Conservation (phyloP, 1,139 yeast species). For the Saccharomyces hybrid region DNA sequence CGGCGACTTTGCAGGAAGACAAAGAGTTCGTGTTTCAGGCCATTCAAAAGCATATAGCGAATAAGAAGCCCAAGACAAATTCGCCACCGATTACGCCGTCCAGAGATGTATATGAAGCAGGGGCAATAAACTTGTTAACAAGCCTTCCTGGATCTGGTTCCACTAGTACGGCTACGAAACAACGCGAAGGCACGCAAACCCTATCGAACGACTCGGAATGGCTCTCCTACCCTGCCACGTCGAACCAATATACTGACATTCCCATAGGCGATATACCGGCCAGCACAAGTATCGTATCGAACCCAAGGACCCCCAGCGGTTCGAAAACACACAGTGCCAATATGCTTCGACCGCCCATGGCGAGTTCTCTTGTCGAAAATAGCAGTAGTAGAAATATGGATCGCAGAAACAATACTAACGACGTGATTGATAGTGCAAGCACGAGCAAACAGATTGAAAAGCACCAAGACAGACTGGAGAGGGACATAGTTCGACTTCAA, state of each 20-base stretch:
- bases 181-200: neutral
- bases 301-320: neutral
- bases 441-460: neutral
- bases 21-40: slow-evolving; percentile 14
- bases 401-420: neutral
- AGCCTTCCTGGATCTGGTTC: neutral
- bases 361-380: neutral
- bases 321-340: neutral
- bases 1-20: slow-evolving; percentile 16
- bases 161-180: neutral
- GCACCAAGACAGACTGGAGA: neutral
- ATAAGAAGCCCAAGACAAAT: slow-evolving; percentile 8
- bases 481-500: slow-evolving; percentile 12
- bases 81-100: neutral
- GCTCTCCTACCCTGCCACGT: neutral
- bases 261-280: neutral
- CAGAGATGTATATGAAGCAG: neutral
- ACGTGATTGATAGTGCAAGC: neutral
- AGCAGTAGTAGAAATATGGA: neutral
- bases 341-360: neutral
- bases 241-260: neutral
- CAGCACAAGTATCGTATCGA: neutral
- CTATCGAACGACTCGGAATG: neutral
- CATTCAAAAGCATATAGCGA: slow-evolving; percentile 12
- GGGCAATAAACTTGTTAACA: neutral